phyloP scores from a whole-genome alignment of 257 asterid genomes.

The Solanum sejunctum region DNA sequence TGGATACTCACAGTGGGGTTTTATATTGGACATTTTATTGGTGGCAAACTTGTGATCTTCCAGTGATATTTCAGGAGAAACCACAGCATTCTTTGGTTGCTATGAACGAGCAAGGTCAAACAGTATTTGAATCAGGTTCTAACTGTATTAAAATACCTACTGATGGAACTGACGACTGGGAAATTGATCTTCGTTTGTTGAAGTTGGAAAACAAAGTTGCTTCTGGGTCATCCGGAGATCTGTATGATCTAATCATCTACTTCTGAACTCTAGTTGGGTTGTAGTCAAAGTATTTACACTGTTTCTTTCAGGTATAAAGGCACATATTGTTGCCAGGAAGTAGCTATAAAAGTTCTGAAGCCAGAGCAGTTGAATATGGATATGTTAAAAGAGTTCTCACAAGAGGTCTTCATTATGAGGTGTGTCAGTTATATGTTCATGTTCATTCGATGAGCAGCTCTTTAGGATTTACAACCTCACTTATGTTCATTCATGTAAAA shows the following conservation, averaged over 20 bases:
- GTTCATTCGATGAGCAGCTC: background rate
- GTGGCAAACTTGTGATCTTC: background rate
- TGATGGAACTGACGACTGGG: conserved; percentile 37
- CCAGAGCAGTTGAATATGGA: conserved; percentile 1
- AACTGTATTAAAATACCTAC: conserved; percentile 26
- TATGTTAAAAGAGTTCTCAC: conserved; percentile 29
- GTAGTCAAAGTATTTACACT: background rate
- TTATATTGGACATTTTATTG: background rate
- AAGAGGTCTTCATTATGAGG: conserved; percentile 39
- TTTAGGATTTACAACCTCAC: background rate
- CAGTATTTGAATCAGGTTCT: conserved; percentile 1
- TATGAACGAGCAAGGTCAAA: background rate
- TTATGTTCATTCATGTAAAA: background rate
- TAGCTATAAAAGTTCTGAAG: background rate
- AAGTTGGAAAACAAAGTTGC: conserved; percentile 21
- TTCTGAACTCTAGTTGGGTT: background rate
- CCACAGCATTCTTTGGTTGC: conserved; percentile 4
- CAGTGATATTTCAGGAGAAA: conserved; percentile 11
- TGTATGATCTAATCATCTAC: conserved; percentile 11
- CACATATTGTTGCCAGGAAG: background rate
- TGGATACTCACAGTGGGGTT: background rate
- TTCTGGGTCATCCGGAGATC: conserved; percentile 29
- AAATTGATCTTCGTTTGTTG: conserved; percentile 18
- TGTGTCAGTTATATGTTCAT: conserved; percentile 2
- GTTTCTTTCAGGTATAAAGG: background rate